Base-by-base conservation (phyloP, 2,329 filamentous ascomycete species). In the Mycosphaerelloides madeirae region DNA sequence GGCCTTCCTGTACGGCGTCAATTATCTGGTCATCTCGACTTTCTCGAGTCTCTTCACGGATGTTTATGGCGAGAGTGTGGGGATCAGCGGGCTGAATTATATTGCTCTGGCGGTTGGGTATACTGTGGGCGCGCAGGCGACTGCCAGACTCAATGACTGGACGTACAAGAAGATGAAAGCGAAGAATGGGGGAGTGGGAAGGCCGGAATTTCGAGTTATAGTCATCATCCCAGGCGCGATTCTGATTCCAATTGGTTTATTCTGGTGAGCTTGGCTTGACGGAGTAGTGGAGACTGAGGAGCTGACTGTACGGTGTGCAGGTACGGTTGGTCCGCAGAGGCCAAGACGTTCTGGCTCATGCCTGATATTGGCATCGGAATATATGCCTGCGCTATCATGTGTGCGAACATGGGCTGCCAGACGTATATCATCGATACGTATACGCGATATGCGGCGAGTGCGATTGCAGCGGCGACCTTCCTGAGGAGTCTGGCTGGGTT, bases 81-180 rank as follows among this genome's bases (percentile, higher is more conserved):
- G 74, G 32, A 74, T 77, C 16, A 75, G 73, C 20, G 77, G 78
- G 1, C 58, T 83, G 2, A 78, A 81, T 58, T 82, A 81, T 56
- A 68, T 81, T 25, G 72, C 78, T 2, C 65, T 72, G 2, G 73
- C 73, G 0, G 18, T 78, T 0, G 79, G 79, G 3, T 76, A 79
- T 54, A 60, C 76, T 8, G 50, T 68, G 0, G 79, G 71, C 3
- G 68, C 72, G 0, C 73, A 78, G 46, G 52, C 34, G 4, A 37
- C 45, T 9, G 48, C 33, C 6, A 33, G 32, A 2, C 13, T 47
- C 20, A 49, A 31, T 11, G 44, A 53, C 31, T 12, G 22, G 16
- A 8, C 46, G 3, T 50, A 33, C 37, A 31, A 20, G 8, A 22
- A 31, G 14, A 28, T 50, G 31, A 44, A 45, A 14, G 18, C 25